Evolutionary conservation across 176 grass and related monocot genomes (phyloP).

Genomic region (Cymbopogon citratus): DNA sequence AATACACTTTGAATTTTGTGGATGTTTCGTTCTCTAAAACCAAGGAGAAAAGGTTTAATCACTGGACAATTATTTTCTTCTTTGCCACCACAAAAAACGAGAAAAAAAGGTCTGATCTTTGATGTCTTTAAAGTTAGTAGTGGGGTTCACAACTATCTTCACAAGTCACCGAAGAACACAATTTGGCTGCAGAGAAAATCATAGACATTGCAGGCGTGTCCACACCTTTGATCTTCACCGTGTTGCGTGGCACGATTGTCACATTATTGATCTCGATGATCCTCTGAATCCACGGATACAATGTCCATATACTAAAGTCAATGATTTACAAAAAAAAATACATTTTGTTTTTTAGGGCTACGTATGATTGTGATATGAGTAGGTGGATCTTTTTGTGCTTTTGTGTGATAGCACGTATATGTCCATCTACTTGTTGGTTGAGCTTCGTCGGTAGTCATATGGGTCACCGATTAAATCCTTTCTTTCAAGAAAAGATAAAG

Average conservation of each 20-base stretch:
- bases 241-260: background rate
- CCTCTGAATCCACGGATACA: conserved; percentile 15
- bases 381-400: conserved; percentile 51
- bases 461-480: conserved; percentile 32
- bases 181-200: background rate
- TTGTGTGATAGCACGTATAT: conserved; percentile 37
- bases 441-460: conserved; percentile 32
- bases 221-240: background rate
- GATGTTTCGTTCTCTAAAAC: background rate
- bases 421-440: conserved; percentile 48
- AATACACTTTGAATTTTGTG: background rate
- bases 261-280: background rate
- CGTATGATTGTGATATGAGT: conserved; percentile 30
- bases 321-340: background rate
- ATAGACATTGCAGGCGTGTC: background rate
- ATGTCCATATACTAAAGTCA: conserved; percentile 4
- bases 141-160: background rate
- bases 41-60: background rate
- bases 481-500: conserved; percentile 63
- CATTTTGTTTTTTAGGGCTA: background rate
- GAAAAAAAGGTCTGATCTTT: background rate
- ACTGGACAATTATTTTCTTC: background rate
- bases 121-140: background rate
- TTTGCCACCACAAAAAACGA: background rate
- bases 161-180: background rate